These are phyloP conservation scores for Yamadazyma siamensis DNA, from an alignment of 1,139 yeast species.

Conservation along the genomic window DNA sequence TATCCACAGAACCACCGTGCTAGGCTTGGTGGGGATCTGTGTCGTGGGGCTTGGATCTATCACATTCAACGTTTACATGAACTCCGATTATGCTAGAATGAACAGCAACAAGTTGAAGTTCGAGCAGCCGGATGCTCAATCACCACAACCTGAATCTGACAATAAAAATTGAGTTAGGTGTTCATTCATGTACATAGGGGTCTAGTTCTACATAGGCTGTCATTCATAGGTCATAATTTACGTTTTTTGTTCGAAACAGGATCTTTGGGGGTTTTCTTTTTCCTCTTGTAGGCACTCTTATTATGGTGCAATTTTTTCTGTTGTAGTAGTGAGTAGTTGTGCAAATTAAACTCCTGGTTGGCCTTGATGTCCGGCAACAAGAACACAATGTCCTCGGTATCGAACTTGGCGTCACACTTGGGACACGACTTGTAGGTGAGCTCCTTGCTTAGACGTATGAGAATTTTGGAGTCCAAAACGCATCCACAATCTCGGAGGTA, in stretches of 20 bases:
- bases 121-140: slow-evolving; percentile 24
- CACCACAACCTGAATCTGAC: too few relatives aligned
- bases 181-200: slow-evolving; percentile 12
- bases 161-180: too few relatives aligned
- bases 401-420: slow-evolving; percentile 1
- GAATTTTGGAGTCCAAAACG: slow-evolving; percentile 29
- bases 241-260: slow-evolving; percentile 3
- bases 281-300: slow-evolving; percentile 29
- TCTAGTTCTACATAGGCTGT: background rate
- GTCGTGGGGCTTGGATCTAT: slow-evolving; percentile 55
- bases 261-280: slow-evolving; percentile 13
- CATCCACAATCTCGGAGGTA: slow-evolving; percentile 43
- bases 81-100: slow-evolving; percentile 45
- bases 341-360: slow-evolving; percentile 37
- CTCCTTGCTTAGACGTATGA: slow-evolving; percentile 17
- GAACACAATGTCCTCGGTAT: background rate
- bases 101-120: slow-evolving; percentile 41
- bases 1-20: slow-evolving; percentile 77
- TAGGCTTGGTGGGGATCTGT: slow-evolving; percentile 66
- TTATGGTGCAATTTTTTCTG: slow-evolving; percentile 41
- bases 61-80: slow-evolving; percentile 59
- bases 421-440: slow-evolving; percentile 34
- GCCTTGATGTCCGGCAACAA: too few relatives aligned
- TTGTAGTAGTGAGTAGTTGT: slow-evolving; percentile 28
- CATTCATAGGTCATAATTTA: slow-evolving; percentile 5